Base-by-base conservation (phyloP, 192 early-diverging fungal genomes). In the Backusella psychrophila region DNA sequence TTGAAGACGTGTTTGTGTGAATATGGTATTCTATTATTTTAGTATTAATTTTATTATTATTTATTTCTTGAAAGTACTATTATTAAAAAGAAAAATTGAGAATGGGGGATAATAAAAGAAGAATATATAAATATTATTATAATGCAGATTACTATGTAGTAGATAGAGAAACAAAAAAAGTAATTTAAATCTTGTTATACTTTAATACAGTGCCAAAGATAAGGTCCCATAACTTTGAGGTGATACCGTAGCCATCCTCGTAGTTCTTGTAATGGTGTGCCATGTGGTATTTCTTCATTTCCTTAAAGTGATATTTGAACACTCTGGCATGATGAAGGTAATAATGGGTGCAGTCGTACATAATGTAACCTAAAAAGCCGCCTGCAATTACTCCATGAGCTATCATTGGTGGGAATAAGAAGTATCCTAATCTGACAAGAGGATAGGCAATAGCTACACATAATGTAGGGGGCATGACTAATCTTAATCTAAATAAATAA, bases 381-480 rank as follows among this genome's bases (percentile, higher is more conserved):
- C 97, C 97, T 7, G 91, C 85, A 73, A 90, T 84, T 9, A 96
- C 84, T 1, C 87, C 94, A 68, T 93, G 90, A 0, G 90, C 87
- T 79, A 89, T 87, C 29, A 83, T 83, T 1, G 77, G 78, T n/a
- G 93, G 87, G 71, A 96, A 90, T 52, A 95, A 75, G 73, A 81
- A 44, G 71, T 85, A 86, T 78, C 83, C 76, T 75, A 83, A 36
- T 33, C 72, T 77, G 75, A 92, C 75, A 56, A 94, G 80, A 67
- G 90, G 93, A 66, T 82, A 71, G 2, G 90, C 88, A n/a, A 98
- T 85, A 11, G 85, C 80, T 38, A 94, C 77, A 0, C 85, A 91
- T 36, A 98, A 89, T 23, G 90, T 94, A 26, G 97, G 96, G 14
- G 97, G 97, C 94, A 97, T 96, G 6, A 99, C 97, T n/a, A 99